Evolutionary conservation across 2,329 filamentous ascomycete species (phyloP), one percentile per base, ranked within the genome.

Genomic region (Ambrosiella xylebori): DNA sequence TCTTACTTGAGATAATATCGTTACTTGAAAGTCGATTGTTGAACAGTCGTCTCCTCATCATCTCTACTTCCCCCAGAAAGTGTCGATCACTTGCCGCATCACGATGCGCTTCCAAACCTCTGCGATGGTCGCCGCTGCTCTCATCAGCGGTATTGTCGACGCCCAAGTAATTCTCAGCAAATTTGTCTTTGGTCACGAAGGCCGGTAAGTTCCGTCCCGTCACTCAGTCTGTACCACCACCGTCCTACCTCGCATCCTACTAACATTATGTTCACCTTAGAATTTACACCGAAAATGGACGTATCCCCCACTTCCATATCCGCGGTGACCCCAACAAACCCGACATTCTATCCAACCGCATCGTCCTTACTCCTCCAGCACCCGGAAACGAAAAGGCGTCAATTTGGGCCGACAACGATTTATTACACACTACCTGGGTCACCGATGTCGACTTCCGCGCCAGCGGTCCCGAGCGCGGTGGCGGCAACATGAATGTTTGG

Each of bases 401-500:
- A 54, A 68, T 93, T 64, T 98, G 93, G 91, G 76, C 84, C 38
- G 81, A 89, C 62, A 69, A 74, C 60, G 66, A 76, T 39, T 74
- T 86, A 54, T 70, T 80, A 64, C 74, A 83, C 61, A 71, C 76
- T n/a, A 77, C 84, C 68, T 98, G 89, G 89, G 78, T 81, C 7
- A 81, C 83, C 55, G 87, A 95, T 66, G 76, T 97, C 64, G 84
- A 93, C 66, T 96, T 98, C 71, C 81, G 93, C 64, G 87, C 84
- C 56, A 88, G 81, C 61, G 93, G 93, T 7, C 84, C 85, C 62
- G 93, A 97, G 67, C 77, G 87, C 64, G 88, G 84, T 55, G 82
- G 84, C 59, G 93, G 93, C 54, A 96, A 94, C 71, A 74, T 98
- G 64, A 91, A 97, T 70, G 77, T 98, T 65, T 98, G 93, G 93